Evolutionary conservation across 2,329 filamentous ascomycete genomes (phyloP).

Genomic region (Epichloe sibirici): DNA sequence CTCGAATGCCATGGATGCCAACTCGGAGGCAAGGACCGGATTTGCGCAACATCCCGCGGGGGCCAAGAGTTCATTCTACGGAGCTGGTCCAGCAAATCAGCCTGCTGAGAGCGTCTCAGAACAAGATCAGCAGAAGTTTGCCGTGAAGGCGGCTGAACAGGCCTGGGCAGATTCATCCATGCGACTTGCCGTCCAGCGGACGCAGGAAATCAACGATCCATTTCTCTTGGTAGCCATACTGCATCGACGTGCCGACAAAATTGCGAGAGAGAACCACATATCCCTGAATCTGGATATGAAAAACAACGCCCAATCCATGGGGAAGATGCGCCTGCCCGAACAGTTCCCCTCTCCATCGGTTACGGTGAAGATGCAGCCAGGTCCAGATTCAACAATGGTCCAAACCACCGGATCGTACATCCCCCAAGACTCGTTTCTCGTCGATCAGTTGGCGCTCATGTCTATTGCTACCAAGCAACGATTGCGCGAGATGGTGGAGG

Average conservation of each 20-base stretch:
- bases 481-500: conserved; percentile 62
- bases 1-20: conserved; percentile 34
- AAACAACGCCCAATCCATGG: conserved; percentile 29
- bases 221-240: conserved; percentile 56
- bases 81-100: conserved; percentile 54
- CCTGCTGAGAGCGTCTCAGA: conserved; percentile 33
- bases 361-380: conserved; percentile 41
- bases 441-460: conserved; percentile 71
- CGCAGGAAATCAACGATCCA: conserved; percentile 60
- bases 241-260: conserved; percentile 45
- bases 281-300: conserved; percentile 44
- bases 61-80: conserved; percentile 47
- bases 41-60: conserved; percentile 40
- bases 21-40: conserved; percentile 36
- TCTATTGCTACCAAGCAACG: conserved; percentile 76
- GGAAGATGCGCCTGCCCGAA: conserved; percentile 35
- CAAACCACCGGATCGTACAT: conserved; percentile 56
- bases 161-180: conserved; percentile 56
- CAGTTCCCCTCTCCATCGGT: conserved; percentile 40
- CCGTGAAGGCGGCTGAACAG: conserved; percentile 51
- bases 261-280: conserved; percentile 46
- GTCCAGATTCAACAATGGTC: conserved; percentile 51
- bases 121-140: conserved; percentile 48
- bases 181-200: conserved; percentile 44
- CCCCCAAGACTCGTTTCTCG: conserved; percentile 61